Conservation (phyloP, 345 rosid genomes). For the Euphorbia tirucalli region DNA sequence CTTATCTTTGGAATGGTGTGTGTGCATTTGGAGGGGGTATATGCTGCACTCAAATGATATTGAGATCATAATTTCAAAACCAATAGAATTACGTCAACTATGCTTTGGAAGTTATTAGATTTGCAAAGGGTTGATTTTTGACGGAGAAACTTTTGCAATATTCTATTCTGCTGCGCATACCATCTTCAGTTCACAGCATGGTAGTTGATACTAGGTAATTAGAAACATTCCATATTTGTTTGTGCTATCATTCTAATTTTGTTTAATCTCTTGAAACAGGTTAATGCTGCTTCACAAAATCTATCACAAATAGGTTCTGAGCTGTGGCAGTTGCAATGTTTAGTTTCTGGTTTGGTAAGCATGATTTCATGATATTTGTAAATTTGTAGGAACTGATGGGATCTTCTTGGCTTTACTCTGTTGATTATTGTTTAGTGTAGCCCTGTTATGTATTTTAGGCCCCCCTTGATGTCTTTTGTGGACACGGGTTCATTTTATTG, state of each 20-base stretch:
- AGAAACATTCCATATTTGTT: background rate
- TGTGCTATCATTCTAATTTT: background rate
- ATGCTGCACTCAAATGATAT: background rate
- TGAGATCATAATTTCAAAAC: background rate
- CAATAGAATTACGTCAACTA: background rate
- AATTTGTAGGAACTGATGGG: background rate
- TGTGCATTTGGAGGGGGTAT: background rate
- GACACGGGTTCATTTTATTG: background rate
- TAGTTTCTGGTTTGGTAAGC: slow-evolving; percentile 72
- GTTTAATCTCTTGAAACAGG: slow-evolving; percentile 43
- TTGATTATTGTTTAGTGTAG: background rate
- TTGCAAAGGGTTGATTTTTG: background rate
- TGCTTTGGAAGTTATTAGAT: background rate
- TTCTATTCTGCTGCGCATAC: background rate
- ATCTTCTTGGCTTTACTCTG: background rate
- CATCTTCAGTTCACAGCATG: background rate
- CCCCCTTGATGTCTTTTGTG: background rate
- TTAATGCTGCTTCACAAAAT: slow-evolving; percentile 55
- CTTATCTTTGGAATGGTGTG: background rate
- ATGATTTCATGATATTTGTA: slow-evolving; percentile 7
- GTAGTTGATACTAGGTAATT: background rate
- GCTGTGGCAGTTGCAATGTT: slow-evolving; percentile 55
- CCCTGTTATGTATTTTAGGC: background rate
- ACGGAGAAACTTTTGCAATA: background rate
- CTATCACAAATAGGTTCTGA: slow-evolving; percentile 57